Evolutionary conservation across 2,329 filamentous ascomycete species (phyloP), one percentile per base, ranked within the genome.

Genomic region (Hypoxylon sp.): DNA sequence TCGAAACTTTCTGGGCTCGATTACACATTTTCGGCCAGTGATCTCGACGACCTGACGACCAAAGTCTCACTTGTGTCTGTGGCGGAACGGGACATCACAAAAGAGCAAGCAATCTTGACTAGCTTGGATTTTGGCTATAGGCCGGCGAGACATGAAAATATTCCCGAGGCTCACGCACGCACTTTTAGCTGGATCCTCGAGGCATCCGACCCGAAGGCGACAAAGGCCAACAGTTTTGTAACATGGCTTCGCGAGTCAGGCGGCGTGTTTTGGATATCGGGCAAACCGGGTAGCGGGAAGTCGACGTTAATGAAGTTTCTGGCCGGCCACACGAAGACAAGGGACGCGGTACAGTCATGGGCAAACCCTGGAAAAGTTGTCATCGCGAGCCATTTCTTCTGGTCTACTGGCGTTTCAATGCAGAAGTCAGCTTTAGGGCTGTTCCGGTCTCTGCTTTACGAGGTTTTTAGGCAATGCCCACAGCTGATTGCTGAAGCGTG

Each of bases 401-500:
- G 78, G 78, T 76, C 68, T 35, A 65, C 74, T 1, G 79, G 80
- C 0, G 72, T 67, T 2, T 13, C 61, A 2, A 62, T 78, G 52
- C 78, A 82, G 60, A 78, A 73, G 57, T 79, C 77, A 0, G 65
- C 73, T 5, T 56, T 74, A n/a, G 80, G 80, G 0, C 65, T 83
- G 0, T 63, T 81, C 2, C 75, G 57, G 17, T 63, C 62, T 15
- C 62, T 73, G 7, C 51, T 73, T 6, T 70, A 60, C 21, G 68
- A 72, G 27, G 60, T 72, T 6, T 69, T 72, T 15, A 47, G 64
- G 7, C 68, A 69, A 32, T 64, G 55, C 7, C 72, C 72, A 1
- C 53, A 50, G 24, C 6, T 61, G 65, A 46, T 71, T 51, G 60
- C 58, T 5, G 56, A 69, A 27, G n/a, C 39, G 19, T 61, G 58